These are phyloP conservation scores for Trichoderma sp. DNA, from an alignment of 2,329 filamentous ascomycete genomes.

Conservation along the genomic window DNA sequence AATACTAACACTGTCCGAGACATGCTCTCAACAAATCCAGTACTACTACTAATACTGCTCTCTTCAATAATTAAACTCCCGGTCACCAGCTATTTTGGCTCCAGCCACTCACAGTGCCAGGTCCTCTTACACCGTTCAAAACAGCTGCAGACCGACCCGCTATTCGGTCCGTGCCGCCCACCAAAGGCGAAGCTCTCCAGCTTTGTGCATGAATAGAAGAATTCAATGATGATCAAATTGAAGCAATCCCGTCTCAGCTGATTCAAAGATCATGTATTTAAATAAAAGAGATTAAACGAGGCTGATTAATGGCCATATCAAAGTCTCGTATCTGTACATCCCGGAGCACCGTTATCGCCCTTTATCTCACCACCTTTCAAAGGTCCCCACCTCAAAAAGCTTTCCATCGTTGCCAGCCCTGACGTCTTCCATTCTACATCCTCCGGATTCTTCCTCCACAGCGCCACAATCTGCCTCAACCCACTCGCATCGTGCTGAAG, in stretches of 20 bases:
- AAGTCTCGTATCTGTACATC: background rate
- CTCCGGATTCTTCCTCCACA: background rate
- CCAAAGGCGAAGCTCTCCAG: background rate
- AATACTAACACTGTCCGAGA: background rate
- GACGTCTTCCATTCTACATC: conserved; percentile 9
- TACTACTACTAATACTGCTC: background rate
- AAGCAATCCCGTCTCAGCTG: background rate
- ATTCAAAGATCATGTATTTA: background rate
- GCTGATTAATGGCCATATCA: background rate
- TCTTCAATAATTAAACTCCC: background rate
- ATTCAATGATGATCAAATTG: background rate
- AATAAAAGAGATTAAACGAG: background rate
- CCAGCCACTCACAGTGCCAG: background rate
- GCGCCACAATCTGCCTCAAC: background rate
- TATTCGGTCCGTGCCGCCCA: conserved; percentile 14
- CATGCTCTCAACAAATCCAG: background rate
- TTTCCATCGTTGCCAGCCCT: background rate
- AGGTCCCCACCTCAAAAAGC: conserved; percentile 16
- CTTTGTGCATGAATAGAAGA: background rate
- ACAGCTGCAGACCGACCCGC: conserved; percentile 13
- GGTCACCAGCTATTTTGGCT: background rate
- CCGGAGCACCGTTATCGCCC: background rate
- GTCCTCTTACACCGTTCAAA: background rate
- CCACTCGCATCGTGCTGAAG: conserved; percentile 5
- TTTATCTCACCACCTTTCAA: background rate